These are phyloP conservation scores for Yamadazyma paraphyllophila DNA, from an alignment of 805 yeast species.

Conservation along the genomic window DNA sequence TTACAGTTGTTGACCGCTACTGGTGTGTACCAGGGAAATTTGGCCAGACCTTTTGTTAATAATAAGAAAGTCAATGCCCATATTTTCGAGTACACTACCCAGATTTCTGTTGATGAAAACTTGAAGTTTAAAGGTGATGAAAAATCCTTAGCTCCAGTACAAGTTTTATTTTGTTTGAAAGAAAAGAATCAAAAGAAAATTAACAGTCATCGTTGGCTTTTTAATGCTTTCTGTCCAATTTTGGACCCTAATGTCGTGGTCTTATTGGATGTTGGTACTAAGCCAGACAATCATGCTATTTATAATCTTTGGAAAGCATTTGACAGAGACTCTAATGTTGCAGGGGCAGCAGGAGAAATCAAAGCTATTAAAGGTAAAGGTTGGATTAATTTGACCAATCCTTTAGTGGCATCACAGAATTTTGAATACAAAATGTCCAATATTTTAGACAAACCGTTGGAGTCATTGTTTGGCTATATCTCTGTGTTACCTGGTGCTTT, in stretches of 20 bases:
- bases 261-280: conserved; percentile 94
- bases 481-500: conserved; percentile 94
- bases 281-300: conserved; percentile 83
- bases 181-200: conserved; percentile 91
- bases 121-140: conserved; percentile 88
- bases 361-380: conserved; percentile 91
- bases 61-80: conserved; percentile 91
- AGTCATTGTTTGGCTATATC: conserved; percentile 88
- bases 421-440: conserved; percentile 98
- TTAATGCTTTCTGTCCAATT: conserved; percentile 90
- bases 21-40: conserved; percentile 96
- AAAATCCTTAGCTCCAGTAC: conserved; percentile 91
- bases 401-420: conserved; percentile 93
- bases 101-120: conserved; percentile 86
- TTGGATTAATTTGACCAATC: conserved; percentile 79
- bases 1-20: conserved; percentile 87
- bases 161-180: conserved; percentile 86
- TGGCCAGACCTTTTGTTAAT: conserved; percentile 92
- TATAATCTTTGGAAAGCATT: conserved; percentile 97
- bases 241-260: conserved; percentile 89
- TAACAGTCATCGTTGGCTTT: conserved; percentile 97
- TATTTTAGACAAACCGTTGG: conserved; percentile 90
- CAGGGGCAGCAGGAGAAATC: conserved; percentile 99
- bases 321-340: conserved; percentile 93
- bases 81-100: conserved; percentile 93